Conservation (phyloP, 1,139 yeast genomes). For the Scheffersomyces insectosa region DNA sequence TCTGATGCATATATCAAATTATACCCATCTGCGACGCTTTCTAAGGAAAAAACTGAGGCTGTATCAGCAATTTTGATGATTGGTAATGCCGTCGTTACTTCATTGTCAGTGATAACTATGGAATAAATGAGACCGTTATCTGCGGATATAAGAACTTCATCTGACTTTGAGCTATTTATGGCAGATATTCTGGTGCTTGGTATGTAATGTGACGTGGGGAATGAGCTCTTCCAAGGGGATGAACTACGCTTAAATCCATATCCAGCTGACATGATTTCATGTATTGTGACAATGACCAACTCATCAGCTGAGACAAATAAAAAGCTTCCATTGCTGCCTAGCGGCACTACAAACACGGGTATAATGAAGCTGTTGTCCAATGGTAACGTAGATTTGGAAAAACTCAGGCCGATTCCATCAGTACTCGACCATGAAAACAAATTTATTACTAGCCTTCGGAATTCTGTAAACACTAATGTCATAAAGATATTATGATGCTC, state of each 20-base stretch:
- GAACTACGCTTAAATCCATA: slow-evolving; percentile 28
- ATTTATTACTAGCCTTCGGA: slow-evolving; percentile 36
- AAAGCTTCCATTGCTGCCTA: slow-evolving; percentile 31
- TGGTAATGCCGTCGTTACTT: slow-evolving; percentile 15
- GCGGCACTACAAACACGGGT: slow-evolving; percentile 43
- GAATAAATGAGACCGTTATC: slow-evolving; percentile 44
- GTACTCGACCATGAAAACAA: slow-evolving; percentile 44
- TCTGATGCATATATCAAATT: slow-evolving; percentile 34
- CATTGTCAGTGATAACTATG: slow-evolving; percentile 13
- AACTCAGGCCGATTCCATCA: slow-evolving; percentile 19
- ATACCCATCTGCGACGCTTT: slow-evolving; percentile 17
- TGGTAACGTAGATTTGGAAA: slow-evolving; percentile 34
- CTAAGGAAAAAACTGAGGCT: slow-evolving; percentile 35
- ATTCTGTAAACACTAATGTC: slow-evolving; percentile 35
- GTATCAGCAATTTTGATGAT: slow-evolving; percentile 31
- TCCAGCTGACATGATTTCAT: slow-evolving; percentile 49
- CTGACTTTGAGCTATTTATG: slow-evolving; percentile 11
- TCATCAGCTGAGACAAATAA: slow-evolving; percentile 32
- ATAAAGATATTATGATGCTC: slow-evolving; percentile 38
- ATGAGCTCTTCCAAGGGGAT: slow-evolving; percentile 21
- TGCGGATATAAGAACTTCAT: slow-evolving; percentile 42
- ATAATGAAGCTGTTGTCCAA: slow-evolving; percentile 37
- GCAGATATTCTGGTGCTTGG: slow-evolving; percentile 22
- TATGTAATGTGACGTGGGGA: slow-evolving; percentile 41
- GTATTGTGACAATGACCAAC: slow-evolving; percentile 34